A percentile compares a stretch with the other conserved stretches of the same genome.
Evolutionary conservation across 1,284 basidiomycete species (phyloP).

Genomic region (Boletus smithii): DNA sequence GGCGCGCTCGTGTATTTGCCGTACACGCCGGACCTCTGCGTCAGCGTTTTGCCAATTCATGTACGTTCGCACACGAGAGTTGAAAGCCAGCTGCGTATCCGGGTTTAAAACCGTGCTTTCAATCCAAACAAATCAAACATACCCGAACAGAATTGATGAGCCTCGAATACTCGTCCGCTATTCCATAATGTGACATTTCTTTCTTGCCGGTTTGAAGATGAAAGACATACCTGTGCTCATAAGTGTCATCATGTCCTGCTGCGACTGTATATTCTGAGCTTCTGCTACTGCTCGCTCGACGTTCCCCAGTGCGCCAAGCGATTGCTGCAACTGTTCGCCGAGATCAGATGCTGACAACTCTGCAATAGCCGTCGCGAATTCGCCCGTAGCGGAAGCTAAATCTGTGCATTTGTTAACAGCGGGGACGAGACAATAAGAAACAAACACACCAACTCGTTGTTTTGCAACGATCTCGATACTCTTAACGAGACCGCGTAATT

Average conservation of each 20-base stretch:
- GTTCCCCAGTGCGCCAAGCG: conserved; percentile 66
- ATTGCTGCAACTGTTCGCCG: conserved; percentile 66
- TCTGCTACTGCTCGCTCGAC: conserved; percentile 73
- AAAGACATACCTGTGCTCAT: conserved; percentile 63
- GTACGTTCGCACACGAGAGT: conserved; percentile 80
- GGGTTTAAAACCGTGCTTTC: background rate
- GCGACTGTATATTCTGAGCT: conserved; percentile 66
- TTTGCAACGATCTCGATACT: conserved; percentile 81
- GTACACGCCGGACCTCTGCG: conserved; percentile 68
- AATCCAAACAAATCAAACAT: conserved; percentile 12
- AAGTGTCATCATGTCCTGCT: conserved; percentile 74
- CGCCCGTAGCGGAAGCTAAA: conserved; percentile 60
- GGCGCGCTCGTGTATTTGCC: conserved; percentile 77
- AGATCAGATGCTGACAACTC: conserved; percentile 75
- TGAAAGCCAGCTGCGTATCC: conserved; percentile 70
- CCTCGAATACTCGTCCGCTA: conserved; percentile 88
- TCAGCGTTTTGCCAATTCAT: conserved; percentile 79
- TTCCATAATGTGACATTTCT: conserved; percentile 13
- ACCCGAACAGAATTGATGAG: conserved; percentile 89
- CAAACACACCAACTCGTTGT: conserved; percentile 62
- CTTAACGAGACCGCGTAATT: conserved; percentile 83
- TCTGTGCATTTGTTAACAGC: conserved; percentile 43
- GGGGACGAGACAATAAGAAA: background rate
- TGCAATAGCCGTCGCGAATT: conserved; percentile 66
- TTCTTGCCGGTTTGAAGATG: conserved; percentile 1